Percentiles rank a stretch among this genome's conserved stretches.
Evolutionary conservation across 495 filamentous ascomycete genomes (phyloP).

Genomic region (Neohortaea acidophila): DNA sequence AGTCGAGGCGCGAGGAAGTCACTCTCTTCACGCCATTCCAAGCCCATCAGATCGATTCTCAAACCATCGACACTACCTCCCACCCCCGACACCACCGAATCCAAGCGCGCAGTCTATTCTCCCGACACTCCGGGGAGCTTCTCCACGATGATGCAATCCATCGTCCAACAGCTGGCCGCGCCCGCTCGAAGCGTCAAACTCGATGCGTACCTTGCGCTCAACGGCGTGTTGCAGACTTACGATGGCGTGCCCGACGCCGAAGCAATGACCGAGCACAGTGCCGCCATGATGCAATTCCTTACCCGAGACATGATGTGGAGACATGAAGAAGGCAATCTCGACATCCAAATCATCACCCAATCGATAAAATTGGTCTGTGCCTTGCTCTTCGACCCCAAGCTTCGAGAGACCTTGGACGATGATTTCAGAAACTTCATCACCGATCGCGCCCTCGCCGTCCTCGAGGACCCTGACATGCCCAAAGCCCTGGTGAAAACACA

Average conservation of each 20-base stretch:
- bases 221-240: conserved; percentile 59
- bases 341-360: conserved; percentile 54
- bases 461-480: conserved; percentile 46
- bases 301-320: conserved; percentile 44
- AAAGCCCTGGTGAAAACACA: conserved; percentile 66
- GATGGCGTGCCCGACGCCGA: conserved; percentile 52
- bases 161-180: conserved; percentile 60
- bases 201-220: conserved; percentile 76
- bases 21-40: conserved; percentile 47
- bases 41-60: conserved; percentile 71
- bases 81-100: conserved; percentile 16
- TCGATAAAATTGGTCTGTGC: conserved; percentile 58
- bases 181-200: conserved; percentile 49
- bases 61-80: conserved; percentile 38
- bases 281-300: conserved; percentile 58
- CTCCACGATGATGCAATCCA: conserved; percentile 69
- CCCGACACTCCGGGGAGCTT: conserved; percentile 31
- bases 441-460: conserved; percentile 56
- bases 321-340: conserved; percentile 6
- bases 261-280: conserved; percentile 59
- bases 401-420: conserved; percentile 49
- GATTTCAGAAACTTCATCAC: conserved; percentile 67
- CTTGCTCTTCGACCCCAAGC: conserved; percentile 51
- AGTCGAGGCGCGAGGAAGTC: too few relatives aligned
- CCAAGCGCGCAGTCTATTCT: conserved; percentile 19